A percentile compares a stretch with the other conserved stretches of the same genome.
These are phyloP conservation scores for Neonectria hederae DNA, from an alignment of 2,329 filamentous ascomycete species.

Conservation along the genomic window DNA sequence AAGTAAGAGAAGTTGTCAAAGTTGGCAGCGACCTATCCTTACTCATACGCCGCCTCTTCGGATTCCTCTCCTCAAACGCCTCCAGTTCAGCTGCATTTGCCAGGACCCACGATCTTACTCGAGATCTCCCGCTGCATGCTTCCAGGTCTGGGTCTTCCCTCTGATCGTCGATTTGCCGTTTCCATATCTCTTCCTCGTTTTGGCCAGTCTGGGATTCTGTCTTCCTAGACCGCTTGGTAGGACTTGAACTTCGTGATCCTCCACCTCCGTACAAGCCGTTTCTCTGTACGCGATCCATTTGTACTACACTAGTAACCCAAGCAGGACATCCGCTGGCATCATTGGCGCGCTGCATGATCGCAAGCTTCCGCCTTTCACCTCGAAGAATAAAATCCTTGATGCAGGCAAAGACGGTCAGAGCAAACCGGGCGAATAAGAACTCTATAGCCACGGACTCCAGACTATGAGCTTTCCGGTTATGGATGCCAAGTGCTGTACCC, in stretches of 20 bases:
- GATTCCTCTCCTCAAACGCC: neutral
- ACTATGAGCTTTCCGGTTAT: constrained; percentile 1
- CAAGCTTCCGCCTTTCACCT: neutral
- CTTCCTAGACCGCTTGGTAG: constrained; percentile 3
- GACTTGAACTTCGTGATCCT: neutral
- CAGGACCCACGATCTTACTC: neutral
- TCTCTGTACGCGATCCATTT: neutral
- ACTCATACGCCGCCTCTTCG: neutral
- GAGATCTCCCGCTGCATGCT: neutral
- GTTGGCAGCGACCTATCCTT: neutral
- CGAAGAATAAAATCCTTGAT: constrained; percentile 2
- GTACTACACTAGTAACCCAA: neutral
- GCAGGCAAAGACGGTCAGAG: neutral
- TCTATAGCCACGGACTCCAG: neutral
- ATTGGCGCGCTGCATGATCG: neutral
- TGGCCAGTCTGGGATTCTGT: neutral
- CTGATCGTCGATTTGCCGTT: neutral
- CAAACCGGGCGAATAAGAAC: constrained; percentile 4
- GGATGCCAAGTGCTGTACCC: neutral
- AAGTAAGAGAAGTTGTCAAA: neutral
- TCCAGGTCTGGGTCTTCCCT: neutral
- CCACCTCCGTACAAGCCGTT: neutral
- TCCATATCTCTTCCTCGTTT: neutral
- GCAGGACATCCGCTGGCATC: neutral
- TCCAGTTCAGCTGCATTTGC: neutral